phyloP scores from a whole-genome alignment of 257 asterid species.

The Cruciata laevipes region DNA sequence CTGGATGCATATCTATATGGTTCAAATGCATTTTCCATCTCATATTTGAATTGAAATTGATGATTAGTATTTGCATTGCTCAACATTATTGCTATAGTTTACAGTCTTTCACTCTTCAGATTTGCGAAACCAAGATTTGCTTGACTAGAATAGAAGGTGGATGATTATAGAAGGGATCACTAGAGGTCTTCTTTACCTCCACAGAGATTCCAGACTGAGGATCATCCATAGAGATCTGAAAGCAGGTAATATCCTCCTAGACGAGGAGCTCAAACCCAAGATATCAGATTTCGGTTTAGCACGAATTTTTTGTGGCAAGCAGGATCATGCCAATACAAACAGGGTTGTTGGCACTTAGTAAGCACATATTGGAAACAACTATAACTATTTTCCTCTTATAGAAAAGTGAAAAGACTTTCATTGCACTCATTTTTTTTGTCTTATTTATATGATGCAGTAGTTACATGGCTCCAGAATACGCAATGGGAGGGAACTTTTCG shows the following conservation, averaged over 20 bases:
- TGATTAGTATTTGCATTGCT: not conserved
- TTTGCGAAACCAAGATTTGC: not conserved
- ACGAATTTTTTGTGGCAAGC: not conserved
- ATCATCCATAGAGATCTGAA: not conserved
- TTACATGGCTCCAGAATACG: not conserved
- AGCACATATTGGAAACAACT: not conserved
- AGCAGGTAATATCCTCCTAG: not conserved
- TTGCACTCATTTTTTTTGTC: not conserved
- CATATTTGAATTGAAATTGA: not conserved
- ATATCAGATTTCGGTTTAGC: not conserved
- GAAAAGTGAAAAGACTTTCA: not conserved
- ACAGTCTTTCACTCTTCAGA: not conserved
- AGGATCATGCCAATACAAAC: not conserved
- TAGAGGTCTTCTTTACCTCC: not conserved
- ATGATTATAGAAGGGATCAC: not conserved
- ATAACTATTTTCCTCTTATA: not conserved
- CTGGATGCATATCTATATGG: constrained; percentile 17
- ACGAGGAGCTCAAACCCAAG: not conserved
- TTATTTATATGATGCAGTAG: not conserved
- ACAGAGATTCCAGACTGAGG: not conserved
- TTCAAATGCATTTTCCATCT: not conserved
- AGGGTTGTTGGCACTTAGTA: constrained; percentile 3
- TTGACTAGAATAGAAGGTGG: constrained; percentile 1
- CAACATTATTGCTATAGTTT: not conserved
- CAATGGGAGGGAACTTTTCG: not conserved